phyloP scores from a whole-genome alignment of 2,329 filamentous ascomycete genomes.

The Fusarium xyrophilum region DNA sequence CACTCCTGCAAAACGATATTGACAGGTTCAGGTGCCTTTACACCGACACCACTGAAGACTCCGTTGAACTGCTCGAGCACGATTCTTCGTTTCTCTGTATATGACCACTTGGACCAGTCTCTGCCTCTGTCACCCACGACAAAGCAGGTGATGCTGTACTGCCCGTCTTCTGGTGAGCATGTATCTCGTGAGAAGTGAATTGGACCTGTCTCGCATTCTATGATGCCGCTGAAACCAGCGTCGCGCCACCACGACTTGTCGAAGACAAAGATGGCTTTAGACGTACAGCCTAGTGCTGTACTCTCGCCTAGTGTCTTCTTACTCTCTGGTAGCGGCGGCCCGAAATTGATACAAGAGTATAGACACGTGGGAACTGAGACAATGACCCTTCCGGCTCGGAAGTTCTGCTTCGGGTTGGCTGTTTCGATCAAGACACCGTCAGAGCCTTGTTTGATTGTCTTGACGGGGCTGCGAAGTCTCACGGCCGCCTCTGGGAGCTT shows the following conservation, averaged over 20 bases:
- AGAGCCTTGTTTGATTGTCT: constrained; percentile 22
- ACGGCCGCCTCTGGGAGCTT: constrained; percentile 22
- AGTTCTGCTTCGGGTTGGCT: constrained; percentile 4
- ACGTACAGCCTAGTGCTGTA: constrained; percentile 47
- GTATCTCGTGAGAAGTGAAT: constrained; percentile 43
- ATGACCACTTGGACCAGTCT: constrained; percentile 21
- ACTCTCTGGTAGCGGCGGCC: constrained; percentile 40
- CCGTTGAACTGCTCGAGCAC: constrained; percentile 8
- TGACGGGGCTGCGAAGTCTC: constrained; percentile 26
- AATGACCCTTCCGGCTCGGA: constrained; percentile 36
- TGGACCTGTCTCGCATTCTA: constrained; percentile 45
- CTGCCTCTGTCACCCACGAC: constrained; percentile 43
- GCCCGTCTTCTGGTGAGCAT: constrained; percentile 28
- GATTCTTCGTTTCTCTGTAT: constrained; percentile 1
- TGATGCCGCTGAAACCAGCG: constrained; percentile 50
- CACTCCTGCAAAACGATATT: constrained; percentile 30
- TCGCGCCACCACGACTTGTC: constrained; percentile 55
- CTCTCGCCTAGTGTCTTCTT: constrained; percentile 40
- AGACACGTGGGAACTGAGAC: constrained; percentile 40
- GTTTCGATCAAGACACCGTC: constrained; percentile 25
- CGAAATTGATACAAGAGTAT: constrained; percentile 34
- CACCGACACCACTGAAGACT: constrained; percentile 14
- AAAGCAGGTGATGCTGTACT: constrained; percentile 45
- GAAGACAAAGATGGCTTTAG: constrained; percentile 52
- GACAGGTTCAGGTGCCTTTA: constrained; percentile 21